phyloP scores from a whole-genome alignment of 2,329 filamentous ascomycete species.

The Dryadomyces quercus-mongolicae region DNA sequence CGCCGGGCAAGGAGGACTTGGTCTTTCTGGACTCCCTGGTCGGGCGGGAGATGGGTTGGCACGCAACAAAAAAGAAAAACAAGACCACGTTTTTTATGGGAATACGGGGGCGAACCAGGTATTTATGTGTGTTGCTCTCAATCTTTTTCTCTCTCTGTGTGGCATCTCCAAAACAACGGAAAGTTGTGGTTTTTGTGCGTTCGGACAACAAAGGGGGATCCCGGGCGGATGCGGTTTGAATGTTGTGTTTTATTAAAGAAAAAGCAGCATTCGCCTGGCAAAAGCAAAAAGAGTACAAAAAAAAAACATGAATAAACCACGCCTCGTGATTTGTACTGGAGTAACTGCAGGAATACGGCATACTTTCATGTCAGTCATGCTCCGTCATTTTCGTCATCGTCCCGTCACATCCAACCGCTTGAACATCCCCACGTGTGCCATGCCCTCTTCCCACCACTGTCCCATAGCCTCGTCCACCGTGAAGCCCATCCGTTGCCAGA shows the following conservation, averaged over 20 bases:
- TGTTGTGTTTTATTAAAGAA: not conserved
- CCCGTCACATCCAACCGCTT: conserved; percentile 27
- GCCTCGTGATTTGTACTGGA: not conserved
- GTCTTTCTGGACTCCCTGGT: not conserved
- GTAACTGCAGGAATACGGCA: too few relatives aligned
- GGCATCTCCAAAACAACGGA: conserved; percentile 9
- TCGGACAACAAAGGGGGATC: not conserved
- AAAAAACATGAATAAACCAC: conserved; percentile 3
- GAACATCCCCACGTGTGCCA: conserved; percentile 79
- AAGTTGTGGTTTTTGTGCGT: conserved; percentile 19
- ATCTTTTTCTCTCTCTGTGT: conserved; percentile 14
- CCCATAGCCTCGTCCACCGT: conserved; percentile 60
- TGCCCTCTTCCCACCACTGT: conserved; percentile 72
- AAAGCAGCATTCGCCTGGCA: not conserved
- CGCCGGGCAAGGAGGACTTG: not conserved
- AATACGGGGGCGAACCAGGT: conserved; percentile 19
- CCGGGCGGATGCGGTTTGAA: not conserved
- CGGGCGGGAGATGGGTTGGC: not conserved
- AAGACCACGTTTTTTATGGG: conserved; percentile 1
- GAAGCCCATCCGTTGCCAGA: conserved; percentile 67
- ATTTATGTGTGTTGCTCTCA: conserved; percentile 1
- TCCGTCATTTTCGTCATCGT: not conserved
- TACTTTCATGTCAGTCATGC: too few relatives aligned
- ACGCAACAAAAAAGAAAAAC: not conserved
- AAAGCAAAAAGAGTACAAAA: conserved; percentile 10